Evolutionary conservation across 768 basidiomycete genomes (phyloP).

Genomic region (Harrya chromipes): DNA sequence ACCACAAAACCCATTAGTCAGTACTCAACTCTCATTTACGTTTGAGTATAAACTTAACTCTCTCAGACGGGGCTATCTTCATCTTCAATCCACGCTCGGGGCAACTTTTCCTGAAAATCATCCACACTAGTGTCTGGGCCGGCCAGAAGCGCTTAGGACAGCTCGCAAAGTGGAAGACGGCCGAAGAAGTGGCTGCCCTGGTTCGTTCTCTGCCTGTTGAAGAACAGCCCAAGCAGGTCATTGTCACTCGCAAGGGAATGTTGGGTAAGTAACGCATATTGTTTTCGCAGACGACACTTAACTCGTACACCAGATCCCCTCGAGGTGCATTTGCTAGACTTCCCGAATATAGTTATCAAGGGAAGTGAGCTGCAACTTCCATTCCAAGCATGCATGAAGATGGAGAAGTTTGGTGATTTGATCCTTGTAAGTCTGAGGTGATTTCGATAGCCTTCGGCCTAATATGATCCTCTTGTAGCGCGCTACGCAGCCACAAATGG

Average conservation of each 20-base stretch:
- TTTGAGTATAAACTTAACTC: neutral
- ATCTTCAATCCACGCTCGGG: constrained; percentile 99
- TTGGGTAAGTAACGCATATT: constrained; percentile 53
- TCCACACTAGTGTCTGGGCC: constrained; percentile 99
- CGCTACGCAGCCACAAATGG: constrained; percentile 99
- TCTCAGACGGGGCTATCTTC: constrained; percentile 87
- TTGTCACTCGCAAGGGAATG: constrained; percentile 99
- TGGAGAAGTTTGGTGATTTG: constrained; percentile 99
- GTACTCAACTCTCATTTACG: constrained; percentile 17
- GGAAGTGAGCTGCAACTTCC: constrained; percentile 97
- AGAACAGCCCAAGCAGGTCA: constrained; percentile 99
- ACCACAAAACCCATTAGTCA: constrained; percentile 97
- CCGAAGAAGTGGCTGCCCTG: constrained; percentile 98
- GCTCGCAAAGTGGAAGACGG: constrained; percentile 99
- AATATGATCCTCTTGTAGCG: constrained; percentile 44
- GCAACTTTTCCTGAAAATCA: constrained; percentile 97
- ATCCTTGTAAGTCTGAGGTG: constrained; percentile 57
- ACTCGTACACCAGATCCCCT: constrained; percentile 61
- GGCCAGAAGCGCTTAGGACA: constrained; percentile 99
- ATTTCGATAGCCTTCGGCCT: neutral
- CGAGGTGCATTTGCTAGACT: constrained; percentile 98
- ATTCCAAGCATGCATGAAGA: constrained; percentile 99
- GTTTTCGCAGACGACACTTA: neutral
- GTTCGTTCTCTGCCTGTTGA: constrained; percentile 98
- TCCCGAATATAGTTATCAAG: constrained; percentile 99